Evolutionary conservation across 495 filamentous ascomycete species (phyloP).

Genomic region (Cercophora scortea): DNA sequence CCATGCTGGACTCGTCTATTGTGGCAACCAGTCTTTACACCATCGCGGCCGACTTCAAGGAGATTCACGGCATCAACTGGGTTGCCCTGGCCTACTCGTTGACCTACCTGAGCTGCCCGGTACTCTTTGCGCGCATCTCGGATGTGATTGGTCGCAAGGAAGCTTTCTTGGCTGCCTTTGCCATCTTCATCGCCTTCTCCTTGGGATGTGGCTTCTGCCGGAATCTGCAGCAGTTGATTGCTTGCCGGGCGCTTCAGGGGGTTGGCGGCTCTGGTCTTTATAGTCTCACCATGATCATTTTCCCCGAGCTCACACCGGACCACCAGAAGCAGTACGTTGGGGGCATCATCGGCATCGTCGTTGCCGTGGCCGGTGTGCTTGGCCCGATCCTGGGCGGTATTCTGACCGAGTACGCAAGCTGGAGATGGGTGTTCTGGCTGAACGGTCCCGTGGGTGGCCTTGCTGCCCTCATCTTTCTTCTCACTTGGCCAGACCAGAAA

Average conservation of each 20-base stretch:
- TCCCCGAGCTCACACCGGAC: constrained; percentile 41
- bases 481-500: constrained; percentile 35
- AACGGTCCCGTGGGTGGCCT: constrained; percentile 47
- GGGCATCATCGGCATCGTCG: constrained; percentile 18
- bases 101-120: constrained; percentile 35
- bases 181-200: constrained; percentile 49
- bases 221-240: constrained; percentile 39
- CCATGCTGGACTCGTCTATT: constrained; percentile 34
- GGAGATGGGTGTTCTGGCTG: constrained; percentile 68
- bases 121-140: constrained; percentile 43
- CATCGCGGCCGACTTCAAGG: constrained; percentile 33
- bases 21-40: constrained; percentile 37
- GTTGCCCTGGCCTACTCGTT: constrained; percentile 38
- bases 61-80: constrained; percentile 33
- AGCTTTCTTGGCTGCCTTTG: constrained; percentile 37
- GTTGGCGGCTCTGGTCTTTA: constrained; percentile 37
- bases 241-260: constrained; percentile 35
- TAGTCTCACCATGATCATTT: constrained; percentile 45
- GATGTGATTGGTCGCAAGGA: constrained; percentile 45
- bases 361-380: constrained; percentile 28
- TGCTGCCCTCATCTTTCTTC: constrained; percentile 38
- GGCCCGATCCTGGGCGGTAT: constrained; percentile 60
- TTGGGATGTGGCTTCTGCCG: constrained; percentile 42
- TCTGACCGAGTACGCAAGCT: constrained; percentile 50
- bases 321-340: constrained; percentile 27